Conservation (phyloP, 306 rosid species). For the Quercus variabilis region DNA sequence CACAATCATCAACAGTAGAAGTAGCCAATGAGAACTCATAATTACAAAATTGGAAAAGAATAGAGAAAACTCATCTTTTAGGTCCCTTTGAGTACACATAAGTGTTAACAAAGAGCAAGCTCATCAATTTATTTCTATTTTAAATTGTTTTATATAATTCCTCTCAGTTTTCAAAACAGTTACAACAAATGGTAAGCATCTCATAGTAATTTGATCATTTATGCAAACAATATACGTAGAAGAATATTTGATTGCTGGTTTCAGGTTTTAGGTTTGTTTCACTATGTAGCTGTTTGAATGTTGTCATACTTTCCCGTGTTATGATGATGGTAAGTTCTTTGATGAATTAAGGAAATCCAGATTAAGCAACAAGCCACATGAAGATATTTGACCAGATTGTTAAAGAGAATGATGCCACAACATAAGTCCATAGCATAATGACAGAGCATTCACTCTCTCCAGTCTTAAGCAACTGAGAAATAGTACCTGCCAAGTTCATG, state of each 20-base stretch:
- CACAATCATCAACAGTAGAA: no score
- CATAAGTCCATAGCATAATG: slow-evolving; percentile 4
- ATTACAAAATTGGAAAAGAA: no score
- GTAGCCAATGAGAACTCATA: no score
- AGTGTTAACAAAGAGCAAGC: no score
- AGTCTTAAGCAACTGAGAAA: neutral
- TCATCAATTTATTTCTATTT: neutral
- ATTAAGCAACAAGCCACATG: neutral
- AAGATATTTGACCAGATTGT: neutral
- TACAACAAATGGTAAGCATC: neutral
- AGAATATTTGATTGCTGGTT: neutral
- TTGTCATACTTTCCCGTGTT: no score
- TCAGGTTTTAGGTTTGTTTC: neutral
- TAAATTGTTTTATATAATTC: neutral
- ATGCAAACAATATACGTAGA: neutral
- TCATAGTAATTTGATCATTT: neutral
- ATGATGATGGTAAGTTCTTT: neutral
- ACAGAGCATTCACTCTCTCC: slow-evolving; percentile 9
- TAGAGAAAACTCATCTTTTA: no score
- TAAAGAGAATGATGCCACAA: neutral
- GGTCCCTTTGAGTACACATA: no score
- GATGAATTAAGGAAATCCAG: neutral
- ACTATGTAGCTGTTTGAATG: neutral
- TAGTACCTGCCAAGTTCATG: slow-evolving; percentile 1
- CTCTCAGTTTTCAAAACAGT: neutral